Percentiles rank a stretch among this genome's conserved stretches.
Conservation (phyloP, 176 grass and related monocot species). For the Luzula sylvatica region DNA sequence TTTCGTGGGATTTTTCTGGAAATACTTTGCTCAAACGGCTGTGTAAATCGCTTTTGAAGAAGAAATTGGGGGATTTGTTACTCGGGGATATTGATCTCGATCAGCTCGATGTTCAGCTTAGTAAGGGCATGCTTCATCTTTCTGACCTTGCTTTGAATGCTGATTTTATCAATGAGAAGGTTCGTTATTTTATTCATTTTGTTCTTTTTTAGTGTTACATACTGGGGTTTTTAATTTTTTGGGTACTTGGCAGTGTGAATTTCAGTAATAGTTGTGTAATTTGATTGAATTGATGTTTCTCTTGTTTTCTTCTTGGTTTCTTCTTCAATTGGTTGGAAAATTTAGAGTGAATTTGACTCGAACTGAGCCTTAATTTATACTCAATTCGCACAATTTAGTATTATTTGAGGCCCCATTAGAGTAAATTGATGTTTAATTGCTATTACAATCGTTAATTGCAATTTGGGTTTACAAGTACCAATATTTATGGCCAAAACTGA, state of each 20-base stretch:
- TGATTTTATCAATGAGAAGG: constrained; percentile 79
- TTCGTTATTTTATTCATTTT: background rate
- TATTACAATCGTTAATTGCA: background rate
- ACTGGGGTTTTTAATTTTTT: background rate
- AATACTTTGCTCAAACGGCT: constrained; percentile 60
- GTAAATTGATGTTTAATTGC: too few species aligned
- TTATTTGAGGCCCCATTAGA: too few species aligned
- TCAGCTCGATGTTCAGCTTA: constrained; percentile 88
- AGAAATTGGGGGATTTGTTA: constrained; percentile 81
- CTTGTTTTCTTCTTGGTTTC: too few species aligned
- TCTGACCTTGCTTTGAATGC: constrained; percentile 85
- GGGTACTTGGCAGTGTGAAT: background rate
- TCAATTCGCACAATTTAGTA: too few species aligned
- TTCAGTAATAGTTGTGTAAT: background rate
- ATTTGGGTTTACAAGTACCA: constrained; percentile 2
- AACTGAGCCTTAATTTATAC: too few species aligned
- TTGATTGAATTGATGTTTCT: background rate
- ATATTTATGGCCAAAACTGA: background rate
- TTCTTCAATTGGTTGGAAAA: too few species aligned
- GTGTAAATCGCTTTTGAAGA: constrained; percentile 89
- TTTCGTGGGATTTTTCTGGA: constrained; percentile 32
- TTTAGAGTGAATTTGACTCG: too few species aligned
- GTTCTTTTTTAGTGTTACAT: too few species aligned
- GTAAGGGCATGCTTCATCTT: constrained; percentile 47
- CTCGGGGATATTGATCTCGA: constrained; percentile 90